These are phyloP conservation scores for Pythium diclinum DNA, from an alignment of 352 stramenopile genomes.

Conservation along the genomic window DNA sequence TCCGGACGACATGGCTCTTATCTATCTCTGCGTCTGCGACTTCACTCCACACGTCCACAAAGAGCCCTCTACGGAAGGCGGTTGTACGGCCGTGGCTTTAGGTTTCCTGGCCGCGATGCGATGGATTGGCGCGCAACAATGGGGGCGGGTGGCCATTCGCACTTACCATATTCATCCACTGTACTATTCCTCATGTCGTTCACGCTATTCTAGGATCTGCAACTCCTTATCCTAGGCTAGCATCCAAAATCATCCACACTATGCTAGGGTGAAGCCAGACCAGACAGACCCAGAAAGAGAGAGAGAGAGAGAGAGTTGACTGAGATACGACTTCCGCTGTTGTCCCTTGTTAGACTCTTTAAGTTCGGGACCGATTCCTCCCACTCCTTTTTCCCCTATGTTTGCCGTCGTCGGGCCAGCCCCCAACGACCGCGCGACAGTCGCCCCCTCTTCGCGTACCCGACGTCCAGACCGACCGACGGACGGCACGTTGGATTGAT, in stretches of 20 bases:
- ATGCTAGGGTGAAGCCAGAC: not conserved
- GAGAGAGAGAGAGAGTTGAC: constrained; percentile 2
- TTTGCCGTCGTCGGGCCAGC: not conserved
- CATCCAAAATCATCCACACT: not conserved
- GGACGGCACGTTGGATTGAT: not conserved
- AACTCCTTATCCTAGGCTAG: not conserved
- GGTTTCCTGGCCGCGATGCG: not conserved
- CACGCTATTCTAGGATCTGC: not conserved
- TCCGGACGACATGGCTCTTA: constrained; percentile 21
- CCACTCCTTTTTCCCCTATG: constrained; percentile 1
- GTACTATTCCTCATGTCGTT: not conserved
- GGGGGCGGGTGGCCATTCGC: not conserved
- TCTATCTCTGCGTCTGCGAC: not conserved
- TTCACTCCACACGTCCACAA: not conserved
- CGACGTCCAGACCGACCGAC: not conserved
- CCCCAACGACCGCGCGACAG: constrained; percentile 4
- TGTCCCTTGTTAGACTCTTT: not conserved
- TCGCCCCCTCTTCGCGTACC: constrained; percentile 3
- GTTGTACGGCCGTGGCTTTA: not conserved
- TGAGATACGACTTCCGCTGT: not conserved
- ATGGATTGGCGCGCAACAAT: constrained; percentile 1
- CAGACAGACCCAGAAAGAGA: not conserved
- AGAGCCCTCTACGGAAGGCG: not conserved
- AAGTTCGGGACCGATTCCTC: not conserved
- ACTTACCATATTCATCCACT: not conserved